A percentile compares a stretch with the other conserved stretches of the same genome.
Evolutionary conservation across 1,139 yeast species (phyloP).

Genomic region (Eremothecium sinecaudum): DNA sequence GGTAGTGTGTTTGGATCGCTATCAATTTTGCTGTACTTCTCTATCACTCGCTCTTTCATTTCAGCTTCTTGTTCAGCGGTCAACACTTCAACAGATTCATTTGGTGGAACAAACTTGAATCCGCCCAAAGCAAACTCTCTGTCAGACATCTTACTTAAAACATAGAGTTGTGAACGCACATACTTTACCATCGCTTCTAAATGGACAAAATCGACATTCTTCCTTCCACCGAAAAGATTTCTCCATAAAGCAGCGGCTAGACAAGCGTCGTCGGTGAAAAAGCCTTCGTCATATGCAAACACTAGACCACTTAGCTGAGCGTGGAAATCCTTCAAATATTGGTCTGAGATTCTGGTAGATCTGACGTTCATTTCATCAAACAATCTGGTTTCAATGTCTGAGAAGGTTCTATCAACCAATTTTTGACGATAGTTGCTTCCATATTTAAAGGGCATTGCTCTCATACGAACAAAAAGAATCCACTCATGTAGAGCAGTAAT

Average conservation of each 20-base stretch:
- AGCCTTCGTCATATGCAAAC: constrained; percentile 88
- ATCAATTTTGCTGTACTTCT: constrained; percentile 38
- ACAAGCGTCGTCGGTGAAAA: constrained; percentile 72
- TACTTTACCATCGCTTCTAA: constrained; percentile 82
- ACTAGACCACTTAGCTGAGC: constrained; percentile 83
- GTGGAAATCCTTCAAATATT: constrained; percentile 81
- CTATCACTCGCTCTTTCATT: constrained; percentile 33
- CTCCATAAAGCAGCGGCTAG: constrained; percentile 87
- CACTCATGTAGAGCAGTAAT: constrained; percentile 84
- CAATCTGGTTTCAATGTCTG: constrained; percentile 79
- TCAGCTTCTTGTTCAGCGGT: constrained; percentile 50
- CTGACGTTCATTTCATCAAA: constrained; percentile 76
- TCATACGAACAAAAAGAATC: constrained; percentile 89
- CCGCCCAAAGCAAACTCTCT: constrained; percentile 89
- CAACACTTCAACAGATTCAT: constrained; percentile 64
- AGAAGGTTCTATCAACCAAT: constrained; percentile 77
- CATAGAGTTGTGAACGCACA: constrained; percentile 80
- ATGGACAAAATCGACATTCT: constrained; percentile 71
- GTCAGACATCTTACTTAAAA: constrained; percentile 75
- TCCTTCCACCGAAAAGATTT: constrained; percentile 79
- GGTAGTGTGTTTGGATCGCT: constrained; percentile 42
- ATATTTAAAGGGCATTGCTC: constrained; percentile 87
- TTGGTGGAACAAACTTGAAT: constrained; percentile 78
- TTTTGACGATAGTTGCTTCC: constrained; percentile 89
- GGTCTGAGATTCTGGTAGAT: constrained; percentile 77